A percentile compares a stretch with the other conserved stretches of the same genome.
These are phyloP conservation scores for Wallemia mellicola DNA, from an alignment of 1,284 basidiomycete species.

Conservation along the genomic window DNA sequence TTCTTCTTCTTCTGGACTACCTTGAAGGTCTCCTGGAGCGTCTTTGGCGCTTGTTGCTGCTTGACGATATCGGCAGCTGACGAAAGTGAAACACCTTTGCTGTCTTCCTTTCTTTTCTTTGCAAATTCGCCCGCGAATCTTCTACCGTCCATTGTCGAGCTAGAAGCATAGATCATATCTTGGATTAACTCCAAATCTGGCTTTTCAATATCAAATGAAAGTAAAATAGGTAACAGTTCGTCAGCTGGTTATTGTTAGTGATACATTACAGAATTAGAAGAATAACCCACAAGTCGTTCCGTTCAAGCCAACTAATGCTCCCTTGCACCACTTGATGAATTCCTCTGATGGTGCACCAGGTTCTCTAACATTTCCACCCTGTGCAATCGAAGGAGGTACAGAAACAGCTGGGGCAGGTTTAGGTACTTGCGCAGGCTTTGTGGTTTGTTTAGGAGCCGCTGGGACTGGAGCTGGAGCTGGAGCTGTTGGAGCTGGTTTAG, in stretches of 20 bases:
- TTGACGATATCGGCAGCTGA: not conserved
- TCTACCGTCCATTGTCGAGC: slow-evolving; percentile 74
- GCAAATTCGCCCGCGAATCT: slow-evolving; percentile 80
- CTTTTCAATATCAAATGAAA: not conserved
- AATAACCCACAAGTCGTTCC: slow-evolving; percentile 40
- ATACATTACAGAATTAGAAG: slow-evolving; percentile 9
- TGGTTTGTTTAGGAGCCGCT: no score
- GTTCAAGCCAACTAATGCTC: slow-evolving; percentile 61
- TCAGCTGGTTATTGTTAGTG: slow-evolving; percentile 28
- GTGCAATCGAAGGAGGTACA: slow-evolving; percentile 16
- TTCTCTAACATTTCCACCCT: not conserved
- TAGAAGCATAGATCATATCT: slow-evolving; percentile 55
- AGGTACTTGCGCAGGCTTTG: no score
- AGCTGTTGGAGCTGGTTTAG: slow-evolving; percentile 7
- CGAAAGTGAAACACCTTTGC: slow-evolving; percentile 9
- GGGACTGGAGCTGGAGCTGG: not conserved
- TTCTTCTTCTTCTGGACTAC: not conserved
- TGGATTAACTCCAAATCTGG: not conserved
- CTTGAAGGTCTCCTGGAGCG: not conserved
- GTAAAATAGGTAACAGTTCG: slow-evolving; percentile 52
- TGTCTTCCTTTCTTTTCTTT: slow-evolving; percentile 51
- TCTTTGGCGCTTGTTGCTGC: not conserved
- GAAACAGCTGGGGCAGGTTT: slow-evolving; percentile 8
- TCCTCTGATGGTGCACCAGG: slow-evolving; percentile 26
- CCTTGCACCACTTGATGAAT: slow-evolving; percentile 71